These are phyloP conservation scores for Truncatella angustata DNA, from an alignment of 2,329 filamentous ascomycete genomes.

Conservation along the genomic window DNA sequence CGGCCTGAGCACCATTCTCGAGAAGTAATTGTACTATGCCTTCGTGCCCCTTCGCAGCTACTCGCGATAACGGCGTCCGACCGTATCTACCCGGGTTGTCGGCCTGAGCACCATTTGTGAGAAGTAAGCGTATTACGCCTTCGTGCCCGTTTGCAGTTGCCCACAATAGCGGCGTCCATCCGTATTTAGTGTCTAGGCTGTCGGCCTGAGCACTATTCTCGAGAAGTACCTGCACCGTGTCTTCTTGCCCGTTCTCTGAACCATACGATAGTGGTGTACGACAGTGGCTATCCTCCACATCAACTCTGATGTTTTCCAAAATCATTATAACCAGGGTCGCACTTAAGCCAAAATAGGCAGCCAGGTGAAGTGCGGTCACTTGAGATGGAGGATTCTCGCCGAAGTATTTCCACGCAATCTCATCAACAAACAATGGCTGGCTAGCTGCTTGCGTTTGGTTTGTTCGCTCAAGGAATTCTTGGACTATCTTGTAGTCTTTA, in stretches of 20 bases:
- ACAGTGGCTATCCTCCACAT: neutral
- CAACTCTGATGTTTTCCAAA: neutral
- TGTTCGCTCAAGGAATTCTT: neutral
- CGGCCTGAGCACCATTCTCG: no score
- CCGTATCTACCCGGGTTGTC: neutral
- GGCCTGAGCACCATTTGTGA: neutral
- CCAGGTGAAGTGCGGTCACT: constrained; percentile 5
- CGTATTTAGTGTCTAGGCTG: neutral
- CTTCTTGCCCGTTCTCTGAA: constrained; percentile 2
- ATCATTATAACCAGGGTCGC: neutral
- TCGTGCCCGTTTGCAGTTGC: neutral
- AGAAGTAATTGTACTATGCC: no score
- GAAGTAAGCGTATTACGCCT: neutral
- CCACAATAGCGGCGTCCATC: neutral
- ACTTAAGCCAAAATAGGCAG: constrained; percentile 8
- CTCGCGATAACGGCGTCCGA: neutral
- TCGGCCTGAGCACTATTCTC: neutral
- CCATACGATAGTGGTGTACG: constrained; percentile 8
- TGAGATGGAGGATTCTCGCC: neutral
- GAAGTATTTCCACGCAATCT: neutral
- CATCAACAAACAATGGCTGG: neutral
- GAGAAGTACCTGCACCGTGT: neutral
- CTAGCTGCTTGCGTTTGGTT: neutral
- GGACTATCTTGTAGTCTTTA: neutral
- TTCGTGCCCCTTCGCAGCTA: no score